Base-by-base conservation (phyloP, 108 stramenopile species). In the Skeletonema costatum region DNA sequence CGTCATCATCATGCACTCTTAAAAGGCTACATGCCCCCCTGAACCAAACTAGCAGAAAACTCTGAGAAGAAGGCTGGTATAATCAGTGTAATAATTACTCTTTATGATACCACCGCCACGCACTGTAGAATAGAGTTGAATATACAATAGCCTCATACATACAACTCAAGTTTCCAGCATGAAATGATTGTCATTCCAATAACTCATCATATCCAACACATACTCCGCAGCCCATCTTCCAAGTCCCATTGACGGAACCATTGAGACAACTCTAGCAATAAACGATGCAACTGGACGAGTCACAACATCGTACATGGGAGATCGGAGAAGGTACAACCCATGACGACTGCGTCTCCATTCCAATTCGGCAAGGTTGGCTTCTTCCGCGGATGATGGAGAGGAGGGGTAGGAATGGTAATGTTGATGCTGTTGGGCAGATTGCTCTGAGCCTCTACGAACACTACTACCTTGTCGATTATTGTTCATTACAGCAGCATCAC, bases 131-230 rank as follows among this genome's bases (percentile, higher is more conserved):
- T 25, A 25, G 25, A 25, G 25, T 25, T 25, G 25, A 25, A 25
- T 25, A 25, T 25, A 25, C 25, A 25, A 25, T 25, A 25, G 25
- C 25, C 25, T 25, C 25, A 25, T 25, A 25, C 25, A 25, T 25
- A 25, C 25, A 25, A 25, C 53, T 67, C 39, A 76, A n/a, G 70
- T 76, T 61, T 81, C 81, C 33, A 76, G 32, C 81, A 82, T 82
- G 60, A 76, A 82, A 31, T 63, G 68, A 71, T 82, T 58, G 36
- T 67, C 60, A 56, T 75, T 75, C 74, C 75, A 82, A 76, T 82
- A 82, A 64, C 60, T 56, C 81, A 82, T 72, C 81, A 82, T 68
- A 42, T 76, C 81, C 50, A 76, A 58, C 31, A 76, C 61, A 33
- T 82, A 82, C 32, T 64, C 75, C 21, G 75, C 35, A 35, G 81